These are phyloP conservation scores for Poa annua DNA, from an alignment of 176 grass and related monocot genomes.

Conservation along the genomic window DNA sequence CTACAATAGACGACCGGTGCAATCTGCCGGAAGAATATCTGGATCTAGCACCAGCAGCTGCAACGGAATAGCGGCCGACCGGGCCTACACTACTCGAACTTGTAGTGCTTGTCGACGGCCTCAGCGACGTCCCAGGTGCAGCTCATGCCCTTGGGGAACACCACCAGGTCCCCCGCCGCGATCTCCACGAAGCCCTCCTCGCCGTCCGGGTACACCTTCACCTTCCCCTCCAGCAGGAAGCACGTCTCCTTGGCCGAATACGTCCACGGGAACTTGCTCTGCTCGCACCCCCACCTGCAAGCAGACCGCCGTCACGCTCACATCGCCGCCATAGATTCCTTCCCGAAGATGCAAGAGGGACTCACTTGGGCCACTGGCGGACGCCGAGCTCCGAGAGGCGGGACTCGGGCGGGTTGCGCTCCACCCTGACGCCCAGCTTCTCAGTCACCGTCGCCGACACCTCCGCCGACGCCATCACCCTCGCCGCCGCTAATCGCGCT, in stretches of 20 bases:
- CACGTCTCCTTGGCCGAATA: slow-evolving; percentile 95
- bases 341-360: not conserved
- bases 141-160: slow-evolving; percentile 91
- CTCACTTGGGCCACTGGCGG: slow-evolving; percentile 85
- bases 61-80: not conserved
- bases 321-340: no score
- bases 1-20: not conserved
- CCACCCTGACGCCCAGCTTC: slow-evolving; percentile 82
- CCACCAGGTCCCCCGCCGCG: slow-evolving; percentile 83
- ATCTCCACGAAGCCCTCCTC: slow-evolving; percentile 89
- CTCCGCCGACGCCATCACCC: slow-evolving; percentile 59
- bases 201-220: slow-evolving; percentile 93
- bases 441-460: slow-evolving; percentile 87
- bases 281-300: slow-evolving; percentile 80
- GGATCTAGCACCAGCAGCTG: not conserved
- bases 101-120: slow-evolving; percentile 94
- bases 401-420: slow-evolving; percentile 81
- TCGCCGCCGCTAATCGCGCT: slow-evolving; percentile 38
- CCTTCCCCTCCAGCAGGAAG: slow-evolving; percentile 95
- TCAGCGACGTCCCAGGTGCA: slow-evolving; percentile 95
- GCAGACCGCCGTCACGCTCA: not conserved
- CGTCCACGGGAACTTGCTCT: slow-evolving; percentile 90
- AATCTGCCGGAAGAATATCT: not conserved
- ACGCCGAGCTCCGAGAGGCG: slow-evolving; percentile 80
- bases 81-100: slow-evolving; percentile 78